phyloP scores from a whole-genome alignment of 2,329 filamentous ascomycete species.

The Cytospora chrysosperma region DNA sequence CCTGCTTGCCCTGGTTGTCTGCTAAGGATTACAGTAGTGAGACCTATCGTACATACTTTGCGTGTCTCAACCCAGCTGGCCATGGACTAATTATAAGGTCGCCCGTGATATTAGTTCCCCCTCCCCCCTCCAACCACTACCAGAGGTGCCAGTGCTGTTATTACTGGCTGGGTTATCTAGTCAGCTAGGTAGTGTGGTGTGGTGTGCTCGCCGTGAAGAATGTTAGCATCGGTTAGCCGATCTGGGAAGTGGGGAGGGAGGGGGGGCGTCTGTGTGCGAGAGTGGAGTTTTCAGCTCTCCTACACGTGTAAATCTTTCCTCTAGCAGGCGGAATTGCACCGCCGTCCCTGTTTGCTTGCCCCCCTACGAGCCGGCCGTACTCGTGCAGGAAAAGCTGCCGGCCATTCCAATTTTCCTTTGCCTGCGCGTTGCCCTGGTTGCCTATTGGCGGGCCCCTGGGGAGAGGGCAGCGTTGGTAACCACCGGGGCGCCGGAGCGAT shows the following conservation, averaged over 20 bases:
- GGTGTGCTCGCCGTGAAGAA: background rate
- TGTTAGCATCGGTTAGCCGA: background rate
- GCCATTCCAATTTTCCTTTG: background rate
- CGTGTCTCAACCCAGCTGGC: conserved; percentile 11
- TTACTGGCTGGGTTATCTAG: background rate
- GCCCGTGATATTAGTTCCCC: background rate
- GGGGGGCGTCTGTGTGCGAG: background rate
- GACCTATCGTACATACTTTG: background rate
- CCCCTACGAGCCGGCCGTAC: background rate
- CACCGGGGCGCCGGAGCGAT: background rate
- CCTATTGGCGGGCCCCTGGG: background rate
- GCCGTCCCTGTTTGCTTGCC: background rate
- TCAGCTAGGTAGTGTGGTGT: background rate
- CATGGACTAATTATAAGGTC: background rate
- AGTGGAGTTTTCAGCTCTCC: background rate
- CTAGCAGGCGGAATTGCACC: background rate
- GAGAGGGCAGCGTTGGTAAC: too few species aligned
- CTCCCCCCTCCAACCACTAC: too few species aligned
- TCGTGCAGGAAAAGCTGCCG: background rate
- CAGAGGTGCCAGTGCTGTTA: background rate
- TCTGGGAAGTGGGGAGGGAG: background rate
- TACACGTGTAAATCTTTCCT: background rate
- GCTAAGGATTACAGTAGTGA: background rate
- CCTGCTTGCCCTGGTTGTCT: too few species aligned
- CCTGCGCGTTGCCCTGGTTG: background rate